Evolutionary conservation across 805 yeast genomes (phyloP).

Genomic region (Metschnikowia matae): DNA sequence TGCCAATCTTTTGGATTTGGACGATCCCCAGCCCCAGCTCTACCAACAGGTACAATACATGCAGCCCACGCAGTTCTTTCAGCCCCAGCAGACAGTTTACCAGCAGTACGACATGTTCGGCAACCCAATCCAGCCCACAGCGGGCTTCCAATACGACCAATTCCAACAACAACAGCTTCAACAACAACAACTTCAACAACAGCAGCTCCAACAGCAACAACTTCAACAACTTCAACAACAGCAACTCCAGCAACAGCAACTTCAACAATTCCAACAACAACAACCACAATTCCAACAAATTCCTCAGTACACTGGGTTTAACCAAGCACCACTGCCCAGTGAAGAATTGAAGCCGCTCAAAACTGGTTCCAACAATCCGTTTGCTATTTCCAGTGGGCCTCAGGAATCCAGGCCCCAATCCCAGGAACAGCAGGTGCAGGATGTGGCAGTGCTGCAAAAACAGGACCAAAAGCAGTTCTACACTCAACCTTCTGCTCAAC

Average conservation of each 20-base stretch:
- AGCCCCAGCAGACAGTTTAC: conserved; percentile 18
- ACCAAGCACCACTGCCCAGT: conserved; percentile 10
- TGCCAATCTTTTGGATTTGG: conserved; percentile 52
- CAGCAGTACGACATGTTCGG: conserved; percentile 59
- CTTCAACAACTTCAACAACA: conserved; percentile 22
- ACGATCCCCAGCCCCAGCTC: conserved; percentile 30
- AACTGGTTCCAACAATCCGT: conserved; percentile 78
- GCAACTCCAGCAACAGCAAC: neutral
- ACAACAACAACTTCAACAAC: conserved; percentile 28
- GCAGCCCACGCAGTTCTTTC: conserved; percentile 14
- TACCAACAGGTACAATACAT: conserved; percentile 14
- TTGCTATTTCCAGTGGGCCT: conserved; percentile 43
- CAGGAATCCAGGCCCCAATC: neutral
- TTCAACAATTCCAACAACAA: conserved; percentile 18
- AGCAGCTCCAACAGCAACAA: conserved; percentile 13
- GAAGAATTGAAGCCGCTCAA: conserved; percentile 48
- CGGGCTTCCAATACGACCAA: conserved; percentile 47
- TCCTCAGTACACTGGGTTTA: conserved; percentile 20
- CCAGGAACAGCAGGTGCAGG: neutral
- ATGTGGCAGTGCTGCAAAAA: neutral
- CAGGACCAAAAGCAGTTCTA: conserved; percentile 6
- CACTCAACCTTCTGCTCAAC: conserved; percentile 27
- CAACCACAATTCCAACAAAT: conserved; percentile 22
- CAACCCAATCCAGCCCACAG: conserved; percentile 54
- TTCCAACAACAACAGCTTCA: conserved; percentile 27